These are phyloP conservation scores for Termitomyces sp. DNA, from an alignment of 1,284 basidiomycete species.

Conservation along the genomic window DNA sequence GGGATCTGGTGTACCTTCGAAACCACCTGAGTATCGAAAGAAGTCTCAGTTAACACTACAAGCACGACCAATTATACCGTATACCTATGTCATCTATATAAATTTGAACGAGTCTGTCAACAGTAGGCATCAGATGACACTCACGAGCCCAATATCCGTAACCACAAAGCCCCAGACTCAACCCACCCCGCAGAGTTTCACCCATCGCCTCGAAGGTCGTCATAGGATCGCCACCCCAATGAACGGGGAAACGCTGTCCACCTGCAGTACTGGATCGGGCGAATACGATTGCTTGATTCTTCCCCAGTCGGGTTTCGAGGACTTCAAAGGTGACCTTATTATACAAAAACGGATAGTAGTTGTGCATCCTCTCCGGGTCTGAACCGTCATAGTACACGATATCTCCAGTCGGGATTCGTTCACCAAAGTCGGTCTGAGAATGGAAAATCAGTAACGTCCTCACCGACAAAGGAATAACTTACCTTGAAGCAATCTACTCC, in stretches of 20 bases:
- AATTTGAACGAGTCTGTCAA: background rate
- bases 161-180: conserved; percentile 52
- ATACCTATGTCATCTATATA: conserved; percentile 47
- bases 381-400: conserved; percentile 50
- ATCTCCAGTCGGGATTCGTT: conserved; percentile 51
- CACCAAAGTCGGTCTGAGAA: conserved; percentile 57
- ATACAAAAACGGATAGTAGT: conserved; percentile 51
- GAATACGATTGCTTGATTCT: conserved; percentile 52
- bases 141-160: conserved; percentile 50
- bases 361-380: conserved; percentile 48
- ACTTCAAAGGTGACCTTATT: conserved; percentile 54
- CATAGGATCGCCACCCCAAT: conserved; percentile 63
- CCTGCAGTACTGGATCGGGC: conserved; percentile 54
- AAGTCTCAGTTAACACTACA: conserved; percentile 20
- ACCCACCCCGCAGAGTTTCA: conserved; percentile 55
- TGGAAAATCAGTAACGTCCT: background rate
- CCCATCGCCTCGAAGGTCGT: conserved; percentile 61
- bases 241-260: conserved; percentile 47
- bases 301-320: conserved; percentile 44
- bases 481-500: background rate
- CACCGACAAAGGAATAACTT: background rate
- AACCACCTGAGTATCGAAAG: conserved; percentile 21
- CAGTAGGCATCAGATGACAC: conserved; percentile 3
- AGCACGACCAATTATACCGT: background rate
- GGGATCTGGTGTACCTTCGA: conserved; percentile 48